Evolutionary conservation across 2,329 filamentous ascomycete genomes (phyloP), one percentile per base, ranked within the genome.

Genomic region (Diaporthe velutina): DNA sequence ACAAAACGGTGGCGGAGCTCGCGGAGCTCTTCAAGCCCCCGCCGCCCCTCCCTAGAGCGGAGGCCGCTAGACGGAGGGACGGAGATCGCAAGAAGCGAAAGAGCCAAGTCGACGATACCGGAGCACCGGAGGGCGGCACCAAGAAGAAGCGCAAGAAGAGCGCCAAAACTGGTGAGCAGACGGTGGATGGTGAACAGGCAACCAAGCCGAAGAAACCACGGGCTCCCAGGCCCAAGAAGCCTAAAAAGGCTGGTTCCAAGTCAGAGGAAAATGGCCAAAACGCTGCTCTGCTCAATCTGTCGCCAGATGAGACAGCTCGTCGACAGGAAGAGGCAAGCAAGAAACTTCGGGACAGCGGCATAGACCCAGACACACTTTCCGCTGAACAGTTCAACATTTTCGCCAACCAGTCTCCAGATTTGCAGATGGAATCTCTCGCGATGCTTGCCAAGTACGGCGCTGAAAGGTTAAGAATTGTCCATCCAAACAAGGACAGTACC

Each of bases 371-470:
- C 2, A 88, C 88, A 0, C 82, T 91, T 13, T 89, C 88, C 0
- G 76, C 81, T 5, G 89, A 91, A 60, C 90, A 91, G 78, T 90
- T 91, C 75, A 87, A 83, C 77, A 91, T 91, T 22, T 90, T 92
- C 77, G 84, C 89, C 12, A 91, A 92, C 72, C 90, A 92, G 80
- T 86, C 89, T 0, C 89, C 89, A 0, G 84, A 87, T 4, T 80
- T 91, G 8, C 90, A 91, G 76, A 82, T 83, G 70, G 85, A 89
- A 71, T 91, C 90, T 0, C 81, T 92, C 19, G 85, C 83, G 1
- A 89, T 92, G 89, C 83, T 91, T 15, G 84, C 86, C 0, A 87
- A 86, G 78, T 91, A 91, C 73, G 90, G 90, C 28, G 89, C 90
- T 9, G 89, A 91, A 78, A 83, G 87, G 19, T 81, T 92, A 33